Conservation (phyloP, 2,329 filamentous ascomycete genomes). For the Magnaporthiopsis poae region DNA sequence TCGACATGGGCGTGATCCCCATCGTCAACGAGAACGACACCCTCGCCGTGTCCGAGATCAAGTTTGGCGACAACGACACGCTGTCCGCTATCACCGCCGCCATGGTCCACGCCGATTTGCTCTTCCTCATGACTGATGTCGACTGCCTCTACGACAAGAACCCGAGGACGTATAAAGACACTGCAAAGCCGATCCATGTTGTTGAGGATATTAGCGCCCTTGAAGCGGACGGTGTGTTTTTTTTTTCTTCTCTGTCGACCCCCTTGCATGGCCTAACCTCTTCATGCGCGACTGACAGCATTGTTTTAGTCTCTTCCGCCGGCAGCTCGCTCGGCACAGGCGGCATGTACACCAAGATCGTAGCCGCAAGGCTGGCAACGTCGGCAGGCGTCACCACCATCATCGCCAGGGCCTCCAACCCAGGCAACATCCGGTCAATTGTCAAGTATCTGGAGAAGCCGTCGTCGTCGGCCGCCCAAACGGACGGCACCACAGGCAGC, state of each 20-base stretch:
- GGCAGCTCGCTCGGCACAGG: slow-evolving; percentile 86
- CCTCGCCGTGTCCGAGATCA: slow-evolving; percentile 91
- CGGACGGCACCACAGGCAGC: slow-evolving; percentile 19
- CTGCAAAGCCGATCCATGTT: slow-evolving; percentile 76
- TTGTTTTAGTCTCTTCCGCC: slow-evolving; percentile 62
- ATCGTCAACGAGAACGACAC: slow-evolving; percentile 99
- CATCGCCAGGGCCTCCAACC: slow-evolving; percentile 87
- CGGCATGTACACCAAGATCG: slow-evolving; percentile 95
- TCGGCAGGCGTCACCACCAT: slow-evolving; percentile 92
- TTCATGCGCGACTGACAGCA: neutral
- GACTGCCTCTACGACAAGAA: slow-evolving; percentile 97
- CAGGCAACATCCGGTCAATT: slow-evolving; percentile 82
- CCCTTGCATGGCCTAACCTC: neutral
- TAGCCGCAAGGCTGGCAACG: slow-evolving; percentile 82
- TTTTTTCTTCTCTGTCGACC: neutral
- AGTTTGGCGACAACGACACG: slow-evolving; percentile 98
- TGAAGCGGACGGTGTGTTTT: slow-evolving; percentile 60
- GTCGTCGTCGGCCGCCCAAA: slow-evolving; percentile 15
- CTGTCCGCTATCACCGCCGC: slow-evolving; percentile 90
- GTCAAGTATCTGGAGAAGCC: slow-evolving; percentile 62
- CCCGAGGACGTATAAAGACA: slow-evolving; percentile 68
- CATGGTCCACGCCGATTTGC: slow-evolving; percentile 92
- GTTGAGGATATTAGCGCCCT: slow-evolving; percentile 79
- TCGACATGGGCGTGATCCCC: slow-evolving; percentile 91
- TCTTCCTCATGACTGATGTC: slow-evolving; percentile 98